phyloP scores from a whole-genome alignment of 345 rosid species.

The Toxicodendron radicans region DNA sequence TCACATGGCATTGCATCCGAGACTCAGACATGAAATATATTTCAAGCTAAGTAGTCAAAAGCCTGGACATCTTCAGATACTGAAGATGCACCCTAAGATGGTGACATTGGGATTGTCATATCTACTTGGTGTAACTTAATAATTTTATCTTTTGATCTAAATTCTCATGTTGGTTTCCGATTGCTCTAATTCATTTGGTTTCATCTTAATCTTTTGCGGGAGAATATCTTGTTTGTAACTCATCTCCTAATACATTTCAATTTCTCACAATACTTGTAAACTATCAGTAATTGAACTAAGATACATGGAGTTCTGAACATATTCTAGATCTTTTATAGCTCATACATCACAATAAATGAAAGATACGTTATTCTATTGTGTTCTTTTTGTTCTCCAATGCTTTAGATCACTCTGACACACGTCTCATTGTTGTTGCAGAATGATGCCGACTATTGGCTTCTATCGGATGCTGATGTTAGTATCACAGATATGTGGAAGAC shows the following conservation, averaged over 20 bases:
- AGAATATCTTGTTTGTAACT: not conserved
- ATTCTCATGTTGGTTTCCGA: not conserved
- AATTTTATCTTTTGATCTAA: not conserved
- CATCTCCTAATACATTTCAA: not conserved
- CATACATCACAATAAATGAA: not conserved
- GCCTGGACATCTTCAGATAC: not conserved
- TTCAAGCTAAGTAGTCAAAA: conserved; percentile 10
- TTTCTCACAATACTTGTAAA: not conserved
- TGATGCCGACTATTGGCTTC: conserved; percentile 88
- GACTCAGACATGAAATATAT: conserved; percentile 5
- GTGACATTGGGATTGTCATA: not conserved
- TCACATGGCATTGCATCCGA: conserved; percentile 8
- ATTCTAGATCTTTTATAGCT: not conserved
- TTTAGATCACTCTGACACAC: conserved; percentile 5
- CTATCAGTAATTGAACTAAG: not conserved
- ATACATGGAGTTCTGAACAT: not conserved
- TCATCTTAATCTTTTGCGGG: not conserved
- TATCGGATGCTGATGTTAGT: conserved; percentile 77
- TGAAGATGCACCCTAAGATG: not conserved
- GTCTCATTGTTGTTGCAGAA: conserved; percentile 51
- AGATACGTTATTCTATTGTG: not conserved
- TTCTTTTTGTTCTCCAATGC: conserved; percentile 10
- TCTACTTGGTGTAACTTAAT: not conserved
- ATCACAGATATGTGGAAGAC: conserved; percentile 94
- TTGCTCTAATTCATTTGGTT: not conserved